phyloP scores from a whole-genome alignment of 441 rosid species.

The Gossypium laxum region DNA sequence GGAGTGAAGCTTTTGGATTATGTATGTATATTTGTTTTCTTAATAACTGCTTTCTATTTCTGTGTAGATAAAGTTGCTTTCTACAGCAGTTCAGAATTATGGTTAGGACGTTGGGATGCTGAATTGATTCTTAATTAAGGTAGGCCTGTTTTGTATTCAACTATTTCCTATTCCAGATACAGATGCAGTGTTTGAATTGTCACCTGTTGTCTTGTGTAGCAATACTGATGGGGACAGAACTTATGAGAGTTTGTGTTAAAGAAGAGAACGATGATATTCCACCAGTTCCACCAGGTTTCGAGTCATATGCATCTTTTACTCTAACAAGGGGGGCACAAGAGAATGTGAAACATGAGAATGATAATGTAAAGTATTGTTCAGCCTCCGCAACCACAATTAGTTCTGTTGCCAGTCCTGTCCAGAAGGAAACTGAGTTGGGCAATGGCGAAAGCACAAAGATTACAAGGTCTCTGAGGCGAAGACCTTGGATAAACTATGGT shows the following conservation, averaged over 20 bases:
- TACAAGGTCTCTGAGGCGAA: constrained; percentile 45
- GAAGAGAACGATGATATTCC: constrained; percentile 83
- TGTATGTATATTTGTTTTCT: background rate
- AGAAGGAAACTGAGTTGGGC: constrained; percentile 37
- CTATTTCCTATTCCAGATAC: constrained; percentile 4
- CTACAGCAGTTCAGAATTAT: background rate
- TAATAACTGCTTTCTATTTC: background rate
- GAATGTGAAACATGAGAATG: constrained; percentile 28
- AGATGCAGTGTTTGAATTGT: background rate
- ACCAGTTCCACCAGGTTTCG: constrained; percentile 91
- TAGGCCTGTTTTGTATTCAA: background rate
- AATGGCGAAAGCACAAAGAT: constrained; percentile 28
- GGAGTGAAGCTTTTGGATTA: background rate
- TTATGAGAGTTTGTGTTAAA: constrained; percentile 68
- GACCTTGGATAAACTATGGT: constrained; percentile 60
- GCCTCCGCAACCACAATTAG: constrained; percentile 27
- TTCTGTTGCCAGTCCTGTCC: constrained; percentile 36
- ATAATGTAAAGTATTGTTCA: constrained; percentile 27
- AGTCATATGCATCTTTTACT: constrained; percentile 66
- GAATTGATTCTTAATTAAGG: constrained; percentile 9
- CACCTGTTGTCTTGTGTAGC: constrained; percentile 15
- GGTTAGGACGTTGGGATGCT: background rate
- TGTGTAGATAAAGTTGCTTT: constrained; percentile 3
- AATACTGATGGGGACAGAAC: constrained; percentile 79
- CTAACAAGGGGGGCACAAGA: constrained; percentile 40